These are phyloP conservation scores for Talaromyces albobiverticillius DNA, from an alignment of 2,329 filamentous ascomycete genomes.

Conservation along the genomic window DNA sequence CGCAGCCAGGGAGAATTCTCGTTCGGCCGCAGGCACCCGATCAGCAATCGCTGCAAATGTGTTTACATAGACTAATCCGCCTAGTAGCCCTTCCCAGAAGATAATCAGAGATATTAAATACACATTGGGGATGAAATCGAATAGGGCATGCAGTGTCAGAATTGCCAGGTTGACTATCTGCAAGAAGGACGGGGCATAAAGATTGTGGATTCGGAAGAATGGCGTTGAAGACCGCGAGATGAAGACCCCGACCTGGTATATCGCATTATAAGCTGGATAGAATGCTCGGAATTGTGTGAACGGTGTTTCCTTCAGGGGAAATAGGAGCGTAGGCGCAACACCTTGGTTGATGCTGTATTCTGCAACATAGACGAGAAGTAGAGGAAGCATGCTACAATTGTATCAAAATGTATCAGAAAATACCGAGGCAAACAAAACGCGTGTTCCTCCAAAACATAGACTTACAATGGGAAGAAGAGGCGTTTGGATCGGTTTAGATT, in stretches of 20 bases:
- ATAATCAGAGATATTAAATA: constrained; percentile 81
- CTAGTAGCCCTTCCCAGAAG: constrained; percentile 92
- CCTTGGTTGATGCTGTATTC: constrained; percentile 99
- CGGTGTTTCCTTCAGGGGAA: constrained; percentile 71
- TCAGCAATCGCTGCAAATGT: constrained; percentile 95
- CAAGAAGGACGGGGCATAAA: constrained; percentile 79
- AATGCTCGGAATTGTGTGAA: constrained; percentile 81
- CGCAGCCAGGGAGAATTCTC: constrained; percentile 87
- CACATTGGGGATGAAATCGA: constrained; percentile 77
- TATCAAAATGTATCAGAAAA: neutral
- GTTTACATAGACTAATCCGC: constrained; percentile 90
- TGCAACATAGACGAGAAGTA: constrained; percentile 88
- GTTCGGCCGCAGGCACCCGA: constrained; percentile 68
- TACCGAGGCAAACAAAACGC: neutral
- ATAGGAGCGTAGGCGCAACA: constrained; percentile 83
- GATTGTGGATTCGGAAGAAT: constrained; percentile 73
- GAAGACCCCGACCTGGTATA: constrained; percentile 95
- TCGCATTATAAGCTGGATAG: constrained; percentile 90
- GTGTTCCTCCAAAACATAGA: constrained; percentile 2
- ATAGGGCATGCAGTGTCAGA: constrained; percentile 72
- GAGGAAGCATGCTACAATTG: constrained; percentile 74
- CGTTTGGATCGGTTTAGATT: constrained; percentile 64
- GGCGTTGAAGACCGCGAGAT: constrained; percentile 88
- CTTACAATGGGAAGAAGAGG: constrained; percentile 70
- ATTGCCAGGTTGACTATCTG: constrained; percentile 75